A percentile compares a stretch with the other conserved stretches of the same genome.
These are phyloP conservation scores for Tricholoma saponaceum DNA, from an alignment of 768 basidiomycete species.

Conservation along the genomic window DNA sequence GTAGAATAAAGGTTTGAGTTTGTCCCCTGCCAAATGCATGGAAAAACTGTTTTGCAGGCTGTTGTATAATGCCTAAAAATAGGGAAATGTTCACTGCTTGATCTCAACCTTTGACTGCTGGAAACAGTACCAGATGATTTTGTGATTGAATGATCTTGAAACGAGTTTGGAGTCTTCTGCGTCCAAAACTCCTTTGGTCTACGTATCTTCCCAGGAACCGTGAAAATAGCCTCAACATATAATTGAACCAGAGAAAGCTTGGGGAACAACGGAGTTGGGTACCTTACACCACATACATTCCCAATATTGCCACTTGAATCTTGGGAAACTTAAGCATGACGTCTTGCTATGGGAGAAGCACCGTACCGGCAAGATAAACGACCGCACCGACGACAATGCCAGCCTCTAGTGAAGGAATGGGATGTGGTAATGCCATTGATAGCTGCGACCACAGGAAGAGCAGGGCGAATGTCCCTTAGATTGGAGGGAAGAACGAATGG, in stretches of 20 bases:
- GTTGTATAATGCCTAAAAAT: slow-evolving; percentile 27
- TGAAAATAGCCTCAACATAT: slow-evolving; percentile 16
- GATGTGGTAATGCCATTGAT: slow-evolving; percentile 42
- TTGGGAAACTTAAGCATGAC: slow-evolving; percentile 20
- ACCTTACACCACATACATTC: slow-evolving; percentile 64
- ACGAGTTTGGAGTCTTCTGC: slow-evolving; percentile 25
- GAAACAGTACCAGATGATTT: slow-evolving; percentile 24
- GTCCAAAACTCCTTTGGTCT: slow-evolving; percentile 31
- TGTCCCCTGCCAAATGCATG: slow-evolving; percentile 19
- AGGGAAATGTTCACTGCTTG: neutral
- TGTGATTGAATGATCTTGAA: slow-evolving; percentile 28
- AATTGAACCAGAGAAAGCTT: neutral
- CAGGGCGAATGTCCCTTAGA: slow-evolving; percentile 37
- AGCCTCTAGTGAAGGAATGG: slow-evolving; percentile 58
- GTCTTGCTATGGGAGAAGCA: neutral
- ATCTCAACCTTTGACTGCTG: neutral
- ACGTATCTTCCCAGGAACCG: slow-evolving; percentile 24
- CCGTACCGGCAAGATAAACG: slow-evolving; percentile 69
- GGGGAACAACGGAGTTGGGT: neutral
- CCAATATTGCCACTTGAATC: slow-evolving; percentile 74
- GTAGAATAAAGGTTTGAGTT: slow-evolving; percentile 47
- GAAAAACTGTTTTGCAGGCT: slow-evolving; percentile 18
- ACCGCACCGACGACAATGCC: slow-evolving; percentile 67
- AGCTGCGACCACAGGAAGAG: slow-evolving; percentile 23
- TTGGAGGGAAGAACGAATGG: slow-evolving; percentile 25